Percentiles rank a stretch among this genome's conserved stretches.
Evolutionary conservation across 2,329 filamentous ascomycete genomes (phyloP).

Genomic region (Dothistroma septosporum): DNA sequence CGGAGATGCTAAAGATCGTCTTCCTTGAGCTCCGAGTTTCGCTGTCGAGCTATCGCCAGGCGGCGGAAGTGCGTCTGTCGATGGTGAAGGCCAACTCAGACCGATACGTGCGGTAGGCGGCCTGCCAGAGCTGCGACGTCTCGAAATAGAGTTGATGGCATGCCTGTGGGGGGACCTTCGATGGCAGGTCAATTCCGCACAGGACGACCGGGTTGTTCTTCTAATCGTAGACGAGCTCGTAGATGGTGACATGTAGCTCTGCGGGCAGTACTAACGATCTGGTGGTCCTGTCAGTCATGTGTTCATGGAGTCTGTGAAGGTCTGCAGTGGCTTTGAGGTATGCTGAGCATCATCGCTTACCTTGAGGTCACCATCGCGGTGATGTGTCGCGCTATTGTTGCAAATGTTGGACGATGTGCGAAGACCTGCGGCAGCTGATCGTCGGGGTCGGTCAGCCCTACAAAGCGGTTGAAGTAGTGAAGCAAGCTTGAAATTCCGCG

Average conservation of each 20-base stretch:
- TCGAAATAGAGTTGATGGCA: background rate
- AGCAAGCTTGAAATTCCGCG: background rate
- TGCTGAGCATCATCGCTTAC: too few species aligned
- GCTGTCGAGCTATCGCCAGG: background rate
- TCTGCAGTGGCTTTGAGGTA: too few species aligned
- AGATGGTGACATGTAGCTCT: background rate
- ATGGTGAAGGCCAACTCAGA: background rate
- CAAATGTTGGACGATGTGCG: too few species aligned
- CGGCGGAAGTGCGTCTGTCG: background rate
- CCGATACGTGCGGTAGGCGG: background rate
- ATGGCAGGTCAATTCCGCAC: background rate
- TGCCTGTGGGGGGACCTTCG: background rate
- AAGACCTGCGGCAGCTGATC: too few species aligned
- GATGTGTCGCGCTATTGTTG: too few species aligned
- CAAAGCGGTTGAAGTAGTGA: background rate
- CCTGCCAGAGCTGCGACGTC: background rate
- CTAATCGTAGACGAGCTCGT: background rate
- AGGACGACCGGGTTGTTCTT: background rate
- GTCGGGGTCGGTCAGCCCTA: too few species aligned
- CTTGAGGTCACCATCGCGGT: too few species aligned
- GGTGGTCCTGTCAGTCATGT: too few species aligned
- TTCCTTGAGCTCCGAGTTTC: background rate
- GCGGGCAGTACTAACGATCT: background rate
- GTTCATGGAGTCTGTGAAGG: too few species aligned
- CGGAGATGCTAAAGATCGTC: background rate